phyloP scores from a whole-genome alignment of 768 basidiomycete genomes.

The Podaxis sp. region DNA sequence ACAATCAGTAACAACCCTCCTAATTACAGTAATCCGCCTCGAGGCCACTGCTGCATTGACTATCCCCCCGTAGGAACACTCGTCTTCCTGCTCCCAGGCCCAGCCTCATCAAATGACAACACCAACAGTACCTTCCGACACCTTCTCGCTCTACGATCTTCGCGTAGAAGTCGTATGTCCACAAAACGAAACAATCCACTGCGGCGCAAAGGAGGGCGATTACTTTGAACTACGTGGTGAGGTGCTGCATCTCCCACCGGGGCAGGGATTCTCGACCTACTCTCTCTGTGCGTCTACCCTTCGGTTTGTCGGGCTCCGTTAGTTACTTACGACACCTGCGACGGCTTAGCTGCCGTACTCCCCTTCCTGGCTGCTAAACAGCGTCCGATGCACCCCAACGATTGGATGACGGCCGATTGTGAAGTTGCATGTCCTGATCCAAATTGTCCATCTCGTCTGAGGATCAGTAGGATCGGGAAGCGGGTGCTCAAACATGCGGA shows the following conservation, averaged over 20 bases:
- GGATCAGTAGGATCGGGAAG: constrained; percentile 47
- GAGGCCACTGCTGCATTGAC: no score
- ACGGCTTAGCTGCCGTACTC: constrained; percentile 49
- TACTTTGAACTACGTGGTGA: constrained; percentile 64
- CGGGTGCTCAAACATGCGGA: constrained; percentile 56
- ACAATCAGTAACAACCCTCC: no score
- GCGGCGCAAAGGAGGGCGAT: constrained; percentile 65
- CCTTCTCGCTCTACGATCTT: constrained; percentile 45
- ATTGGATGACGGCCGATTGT: constrained; percentile 70
- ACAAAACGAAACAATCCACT: constrained; percentile 53
- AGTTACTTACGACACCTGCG: background rate
- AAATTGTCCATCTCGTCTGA: constrained; percentile 56
- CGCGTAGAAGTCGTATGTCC: constrained; percentile 64
- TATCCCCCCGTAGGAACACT: no score
- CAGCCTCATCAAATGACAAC: no score
- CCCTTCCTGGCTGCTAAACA: constrained; percentile 70
- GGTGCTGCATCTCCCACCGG: constrained; percentile 58
- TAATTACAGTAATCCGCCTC: no score
- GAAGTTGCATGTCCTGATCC: constrained; percentile 71
- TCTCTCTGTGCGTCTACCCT: constrained; percentile 46
- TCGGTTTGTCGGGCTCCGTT: no score
- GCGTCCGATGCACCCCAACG: constrained; percentile 49
- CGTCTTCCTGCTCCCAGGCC: no score
- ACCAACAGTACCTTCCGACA: no score
- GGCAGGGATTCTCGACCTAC: constrained; percentile 69